Evolutionary conservation across 2,329 filamentous ascomycete genomes (phyloP).

Genomic region (Dactylellina parvicollis): DNA sequence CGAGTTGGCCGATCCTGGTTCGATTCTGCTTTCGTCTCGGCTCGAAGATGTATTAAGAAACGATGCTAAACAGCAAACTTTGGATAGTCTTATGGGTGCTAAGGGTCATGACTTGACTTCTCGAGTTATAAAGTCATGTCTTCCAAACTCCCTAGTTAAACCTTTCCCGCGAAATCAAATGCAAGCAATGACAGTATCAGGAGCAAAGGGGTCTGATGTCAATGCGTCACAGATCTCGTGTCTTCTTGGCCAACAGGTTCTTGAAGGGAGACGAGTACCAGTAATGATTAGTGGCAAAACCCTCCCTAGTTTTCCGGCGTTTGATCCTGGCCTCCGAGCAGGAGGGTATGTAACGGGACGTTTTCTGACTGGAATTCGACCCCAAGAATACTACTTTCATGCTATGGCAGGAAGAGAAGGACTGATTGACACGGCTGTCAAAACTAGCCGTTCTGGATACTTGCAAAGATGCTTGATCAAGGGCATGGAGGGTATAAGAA

Average conservation of each 20-base stretch:
- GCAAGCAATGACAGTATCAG: slow-evolving; percentile 97
- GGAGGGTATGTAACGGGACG: slow-evolving; percentile 94
- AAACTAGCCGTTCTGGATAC: slow-evolving; percentile 96
- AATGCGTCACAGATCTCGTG: slow-evolving; percentile 98
- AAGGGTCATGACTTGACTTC: slow-evolving; percentile 77
- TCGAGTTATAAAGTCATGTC: slow-evolving; percentile 78
- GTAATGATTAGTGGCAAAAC: slow-evolving; percentile 98
- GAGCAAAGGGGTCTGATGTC: slow-evolving; percentile 90
- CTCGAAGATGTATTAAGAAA: slow-evolving; percentile 91
- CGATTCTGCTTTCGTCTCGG: slow-evolving; percentile 77
- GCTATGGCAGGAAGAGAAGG: slow-evolving; percentile 99
- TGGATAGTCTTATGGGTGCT: slow-evolving; percentile 88
- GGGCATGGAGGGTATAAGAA: slow-evolving; percentile 93
- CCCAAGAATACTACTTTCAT: slow-evolving; percentile 99
- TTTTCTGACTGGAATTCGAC: slow-evolving; percentile 96
- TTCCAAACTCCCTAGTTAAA: slow-evolving; percentile 85
- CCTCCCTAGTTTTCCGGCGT: slow-evolving; percentile 90
- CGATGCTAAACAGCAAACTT: slow-evolving; percentile 85
- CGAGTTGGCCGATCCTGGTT: slow-evolving; percentile 68
- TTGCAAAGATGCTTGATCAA: slow-evolving; percentile 97
- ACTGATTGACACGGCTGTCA: slow-evolving; percentile 97
- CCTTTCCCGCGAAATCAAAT: slow-evolving; percentile 97
- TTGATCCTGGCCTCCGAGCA: slow-evolving; percentile 86
- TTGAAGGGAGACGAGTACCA: slow-evolving; percentile 93
- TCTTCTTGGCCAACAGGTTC: slow-evolving; percentile 93